Evolutionary conservation across 1,284 basidiomycete species (phyloP).

Genomic region (Tylopilus sp.): DNA sequence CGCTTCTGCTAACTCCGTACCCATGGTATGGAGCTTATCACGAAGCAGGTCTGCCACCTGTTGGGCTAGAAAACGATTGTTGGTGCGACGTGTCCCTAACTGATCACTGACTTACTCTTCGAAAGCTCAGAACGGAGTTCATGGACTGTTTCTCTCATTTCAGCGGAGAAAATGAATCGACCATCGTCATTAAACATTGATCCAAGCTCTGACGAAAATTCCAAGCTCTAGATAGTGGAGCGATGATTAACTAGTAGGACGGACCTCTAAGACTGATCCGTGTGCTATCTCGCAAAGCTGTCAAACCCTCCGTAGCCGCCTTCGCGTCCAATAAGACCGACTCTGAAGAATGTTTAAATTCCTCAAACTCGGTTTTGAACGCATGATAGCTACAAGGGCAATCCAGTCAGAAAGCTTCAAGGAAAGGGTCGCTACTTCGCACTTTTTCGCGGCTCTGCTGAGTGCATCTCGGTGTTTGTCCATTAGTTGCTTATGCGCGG

Average conservation of each 20-base stretch:
- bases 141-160: slow-evolving; percentile 35
- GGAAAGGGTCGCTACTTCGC: background rate
- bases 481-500: slow-evolving; percentile 14
- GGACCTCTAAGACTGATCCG: slow-evolving; percentile 23
- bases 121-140: slow-evolving; percentile 38
- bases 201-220: slow-evolving; percentile 28
- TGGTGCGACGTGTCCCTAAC: slow-evolving; percentile 25
- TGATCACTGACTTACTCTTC: slow-evolving; percentile 34
- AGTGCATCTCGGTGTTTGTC: slow-evolving; percentile 22
- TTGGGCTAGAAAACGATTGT: slow-evolving; percentile 37
- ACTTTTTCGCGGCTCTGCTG: slow-evolving; percentile 21
- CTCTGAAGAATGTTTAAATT: slow-evolving; percentile 15
- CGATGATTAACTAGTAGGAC: slow-evolving; percentile 4
- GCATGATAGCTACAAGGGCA: slow-evolving; percentile 16
- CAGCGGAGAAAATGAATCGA: slow-evolving; percentile 24
- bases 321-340: slow-evolving; percentile 23
- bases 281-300: slow-evolving; percentile 19
- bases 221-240: background rate
- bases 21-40: slow-evolving; percentile 46
- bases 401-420: background rate
- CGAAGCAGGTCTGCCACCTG: slow-evolving; percentile 51
- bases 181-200: slow-evolving; percentile 33
- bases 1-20: slow-evolving; percentile 42
- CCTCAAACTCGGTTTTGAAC: slow-evolving; percentile 27
- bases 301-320: slow-evolving; percentile 18